Conservation (phyloP, 169 alveolate species). For the Cryptosporidium viatorum region DNA sequence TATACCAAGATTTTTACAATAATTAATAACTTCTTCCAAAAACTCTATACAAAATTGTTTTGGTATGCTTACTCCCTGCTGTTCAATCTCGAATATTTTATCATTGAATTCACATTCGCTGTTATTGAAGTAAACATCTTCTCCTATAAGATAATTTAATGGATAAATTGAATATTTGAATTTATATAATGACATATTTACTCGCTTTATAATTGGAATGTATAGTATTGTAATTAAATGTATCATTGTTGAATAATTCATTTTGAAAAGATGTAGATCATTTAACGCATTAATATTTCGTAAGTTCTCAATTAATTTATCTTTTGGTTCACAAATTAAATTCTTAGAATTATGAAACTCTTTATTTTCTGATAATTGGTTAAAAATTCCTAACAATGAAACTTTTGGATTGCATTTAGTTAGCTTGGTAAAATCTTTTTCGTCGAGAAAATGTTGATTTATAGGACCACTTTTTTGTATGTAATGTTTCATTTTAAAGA, state of each 20-base stretch:
- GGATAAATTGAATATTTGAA: conserved; percentile 35
- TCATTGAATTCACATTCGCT: neutral
- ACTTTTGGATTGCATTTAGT: neutral
- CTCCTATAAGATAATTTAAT: neutral
- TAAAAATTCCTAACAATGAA: conserved; percentile 34
- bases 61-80: neutral
- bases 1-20: conserved; percentile 18
- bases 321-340: neutral
- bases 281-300: neutral
- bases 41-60: conserved; percentile 54
- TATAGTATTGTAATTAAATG: conserved; percentile 33
- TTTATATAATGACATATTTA: conserved; percentile 44
- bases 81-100: neutral
- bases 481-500: conserved; percentile 24
- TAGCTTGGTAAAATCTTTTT: neutral
- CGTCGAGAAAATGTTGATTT: neutral
- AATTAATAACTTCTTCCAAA: conserved; percentile 36
- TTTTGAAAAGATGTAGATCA: neutral
- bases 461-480: neutral
- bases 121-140: neutral
- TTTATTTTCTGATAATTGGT: neutral
- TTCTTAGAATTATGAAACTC: neutral
- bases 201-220: conserved; percentile 61
- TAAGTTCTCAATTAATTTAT: neutral
- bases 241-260: conserved; percentile 32